These are phyloP conservation scores for Podospora appendiculata DNA, from an alignment of 495 filamentous ascomycete genomes.

Conservation along the genomic window DNA sequence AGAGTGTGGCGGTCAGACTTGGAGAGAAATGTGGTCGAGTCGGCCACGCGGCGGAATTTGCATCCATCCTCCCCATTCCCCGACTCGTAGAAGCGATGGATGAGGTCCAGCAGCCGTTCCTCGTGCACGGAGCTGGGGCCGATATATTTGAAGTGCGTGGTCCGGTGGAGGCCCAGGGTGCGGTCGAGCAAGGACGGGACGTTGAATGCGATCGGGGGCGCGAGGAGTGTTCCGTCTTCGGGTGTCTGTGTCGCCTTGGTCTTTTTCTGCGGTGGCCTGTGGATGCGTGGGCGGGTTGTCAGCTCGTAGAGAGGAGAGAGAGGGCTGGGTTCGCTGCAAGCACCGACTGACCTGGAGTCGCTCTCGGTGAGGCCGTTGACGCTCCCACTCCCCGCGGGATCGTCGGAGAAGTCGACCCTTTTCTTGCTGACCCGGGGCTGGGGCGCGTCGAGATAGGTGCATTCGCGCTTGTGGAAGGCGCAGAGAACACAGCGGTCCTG, in stretches of 20 bases:
- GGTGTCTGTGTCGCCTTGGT: constrained; percentile 11
- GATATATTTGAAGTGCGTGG: constrained; percentile 32
- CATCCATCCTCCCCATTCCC: constrained; percentile 27
- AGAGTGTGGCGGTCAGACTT: constrained; percentile 37
- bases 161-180: constrained; percentile 35
- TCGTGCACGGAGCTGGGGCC: constrained; percentile 47
- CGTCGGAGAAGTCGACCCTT: constrained; percentile 7
- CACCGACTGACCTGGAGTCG: background rate
- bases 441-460: constrained; percentile 44
- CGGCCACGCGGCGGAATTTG: constrained; percentile 54
- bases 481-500: constrained; percentile 40
- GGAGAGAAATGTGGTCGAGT: constrained; percentile 60
- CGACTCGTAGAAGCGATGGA: constrained; percentile 32
- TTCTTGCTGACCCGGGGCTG: constrained; percentile 50
- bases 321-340: background rate
- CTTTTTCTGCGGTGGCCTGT: constrained; percentile 10
- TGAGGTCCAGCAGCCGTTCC: constrained; percentile 38
- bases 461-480: constrained; percentile 39
- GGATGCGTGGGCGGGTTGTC: background rate
- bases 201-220: background rate
- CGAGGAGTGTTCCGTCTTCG: background rate
- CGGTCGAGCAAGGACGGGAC: constrained; percentile 31
- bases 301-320: background rate
- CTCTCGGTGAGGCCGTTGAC: constrained; percentile 1
- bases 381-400: background rate